These are phyloP conservation scores for Peronosclerospora sorghi DNA, from an alignment of 352 stramenopile genomes.

Conservation along the genomic window DNA sequence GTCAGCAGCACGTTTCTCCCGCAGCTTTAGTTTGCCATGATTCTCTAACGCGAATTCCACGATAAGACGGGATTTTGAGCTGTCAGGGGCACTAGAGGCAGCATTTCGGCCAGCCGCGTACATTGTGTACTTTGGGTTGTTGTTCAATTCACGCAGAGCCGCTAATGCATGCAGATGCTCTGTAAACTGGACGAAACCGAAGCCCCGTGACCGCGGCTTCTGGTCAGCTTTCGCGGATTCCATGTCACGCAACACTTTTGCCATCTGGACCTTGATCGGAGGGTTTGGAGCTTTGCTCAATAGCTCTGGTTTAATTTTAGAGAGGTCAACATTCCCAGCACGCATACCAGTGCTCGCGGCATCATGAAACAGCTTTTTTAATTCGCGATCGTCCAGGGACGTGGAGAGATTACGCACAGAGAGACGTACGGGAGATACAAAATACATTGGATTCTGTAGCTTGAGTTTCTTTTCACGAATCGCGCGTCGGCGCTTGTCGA, in stretches of 20 bases:
- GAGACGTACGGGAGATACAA: constrained; percentile 91
- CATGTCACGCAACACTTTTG: constrained; percentile 73
- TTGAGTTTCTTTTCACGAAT: constrained; percentile 95
- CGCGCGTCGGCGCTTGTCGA: constrained; percentile 88
- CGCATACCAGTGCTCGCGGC: constrained; percentile 59
- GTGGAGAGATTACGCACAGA: constrained; percentile 89
- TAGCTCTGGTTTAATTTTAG: constrained; percentile 74
- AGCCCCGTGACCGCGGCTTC: constrained; percentile 48
- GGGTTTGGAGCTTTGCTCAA: constrained; percentile 23
- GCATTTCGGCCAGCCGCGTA: constrained; percentile 41
- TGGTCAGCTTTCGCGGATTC: constrained; percentile 53
- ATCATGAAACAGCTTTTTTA: constrained; percentile 87
- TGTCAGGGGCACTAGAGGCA: constrained; percentile 26
- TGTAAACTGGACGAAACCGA: constrained; percentile 96
- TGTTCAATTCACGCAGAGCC: constrained; percentile 94
- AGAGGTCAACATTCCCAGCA: constrained; percentile 56
- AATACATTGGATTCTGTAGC: constrained; percentile 94
- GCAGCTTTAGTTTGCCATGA: constrained; percentile 79
- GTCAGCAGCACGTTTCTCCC: constrained; percentile 61
- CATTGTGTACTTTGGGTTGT: constrained; percentile 89
- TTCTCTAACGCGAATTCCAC: constrained; percentile 87
- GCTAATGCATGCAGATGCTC: constrained; percentile 93
- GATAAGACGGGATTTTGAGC: constrained; percentile 71
- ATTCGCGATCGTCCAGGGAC: constrained; percentile 78
- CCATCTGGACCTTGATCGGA: constrained; percentile 69